phyloP scores from a whole-genome alignment of 768 basidiomycete species.

The Leccinellum albellum region DNA sequence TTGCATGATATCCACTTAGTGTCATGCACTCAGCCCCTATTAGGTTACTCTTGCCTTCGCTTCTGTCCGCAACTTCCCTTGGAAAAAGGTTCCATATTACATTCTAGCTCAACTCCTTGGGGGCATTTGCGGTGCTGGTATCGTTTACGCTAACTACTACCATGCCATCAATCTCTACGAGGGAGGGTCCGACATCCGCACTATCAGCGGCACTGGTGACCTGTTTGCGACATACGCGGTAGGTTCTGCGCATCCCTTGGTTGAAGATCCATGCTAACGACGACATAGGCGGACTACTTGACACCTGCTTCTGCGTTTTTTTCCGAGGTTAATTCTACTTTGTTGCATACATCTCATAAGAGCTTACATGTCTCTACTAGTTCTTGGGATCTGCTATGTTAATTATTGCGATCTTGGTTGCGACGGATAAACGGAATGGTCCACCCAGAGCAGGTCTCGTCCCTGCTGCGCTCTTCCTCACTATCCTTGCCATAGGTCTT shows the following conservation, averaged over 20 bases:
- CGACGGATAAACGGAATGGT: constrained; percentile 50
- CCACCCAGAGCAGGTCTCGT: constrained; percentile 48
- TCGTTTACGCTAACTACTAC: constrained; percentile 62
- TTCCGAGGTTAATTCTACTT: constrained; percentile 33
- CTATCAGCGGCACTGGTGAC: constrained; percentile 50
- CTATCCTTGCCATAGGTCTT: constrained; percentile 55
- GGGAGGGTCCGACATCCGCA: constrained; percentile 52
- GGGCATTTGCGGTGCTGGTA: constrained; percentile 51
- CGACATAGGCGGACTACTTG: constrained; percentile 39
- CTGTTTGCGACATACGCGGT: constrained; percentile 64
- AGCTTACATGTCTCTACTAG: constrained; percentile 23
- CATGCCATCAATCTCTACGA: constrained; percentile 65
- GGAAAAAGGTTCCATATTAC: constrained; percentile 74
- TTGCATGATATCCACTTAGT: not conserved
- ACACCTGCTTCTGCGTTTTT: constrained; percentile 44
- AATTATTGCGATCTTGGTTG: constrained; percentile 49
- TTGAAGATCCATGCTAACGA: constrained; percentile 7
- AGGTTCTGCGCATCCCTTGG: constrained; percentile 14
- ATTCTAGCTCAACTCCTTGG: constrained; percentile 63
- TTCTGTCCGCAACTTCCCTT: constrained; percentile 69
- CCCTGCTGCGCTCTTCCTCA: constrained; percentile 53
- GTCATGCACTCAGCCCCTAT: not conserved
- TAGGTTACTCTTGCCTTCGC: constrained; percentile 71
- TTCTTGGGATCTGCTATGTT: constrained; percentile 56
- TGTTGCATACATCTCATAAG: not conserved